A percentile compares a stretch with the other conserved stretches of the same genome.
Conservation (phyloP, 768 basidiomycete genomes). For the Phaeotremella fagi region DNA sequence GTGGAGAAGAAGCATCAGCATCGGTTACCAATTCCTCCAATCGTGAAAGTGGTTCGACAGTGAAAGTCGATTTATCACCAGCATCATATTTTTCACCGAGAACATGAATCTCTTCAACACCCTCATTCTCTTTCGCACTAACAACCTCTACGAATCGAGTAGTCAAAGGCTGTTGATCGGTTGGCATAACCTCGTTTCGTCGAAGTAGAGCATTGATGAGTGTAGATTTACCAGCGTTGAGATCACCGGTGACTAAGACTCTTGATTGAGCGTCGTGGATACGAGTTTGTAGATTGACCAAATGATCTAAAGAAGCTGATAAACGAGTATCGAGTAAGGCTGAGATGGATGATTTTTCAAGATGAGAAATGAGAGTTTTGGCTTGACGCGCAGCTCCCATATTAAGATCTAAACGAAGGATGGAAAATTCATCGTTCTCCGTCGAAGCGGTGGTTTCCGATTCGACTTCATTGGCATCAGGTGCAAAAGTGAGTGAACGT, state of each 20-base stretch:
- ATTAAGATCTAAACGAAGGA: slow-evolving; percentile 87
- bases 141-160: slow-evolving; percentile 91
- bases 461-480: slow-evolving; percentile 43
- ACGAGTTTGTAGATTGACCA: slow-evolving; percentile 77
- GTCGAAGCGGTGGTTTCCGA: too few species aligned
- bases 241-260: slow-evolving; percentile 94
- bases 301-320: slow-evolving; percentile 64
- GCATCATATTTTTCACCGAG: slow-evolving; percentile 60
- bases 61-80: slow-evolving; percentile 70
- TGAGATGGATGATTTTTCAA: slow-evolving; percentile 89
- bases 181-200: slow-evolving; percentile 79
- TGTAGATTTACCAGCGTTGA: slow-evolving; percentile 97
- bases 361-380: slow-evolving; percentile 68
- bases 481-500: slow-evolving; percentile 57
- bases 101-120: slow-evolving; percentile 40
- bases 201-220: slow-evolving; percentile 93
- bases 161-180: slow-evolving; percentile 97
- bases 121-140: slow-evolving; percentile 40
- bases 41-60: slow-evolving; percentile 60
- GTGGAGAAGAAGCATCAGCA: slow-evolving; percentile 54
- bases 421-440: slow-evolving; percentile 73
- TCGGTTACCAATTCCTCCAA: slow-evolving; percentile 75
- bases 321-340: slow-evolving; percentile 85
- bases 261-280: slow-evolving; percentile 89
- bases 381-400: slow-evolving; percentile 69